Conservation (phyloP, 306 rosid genomes). For the Quercus mongolica region DNA sequence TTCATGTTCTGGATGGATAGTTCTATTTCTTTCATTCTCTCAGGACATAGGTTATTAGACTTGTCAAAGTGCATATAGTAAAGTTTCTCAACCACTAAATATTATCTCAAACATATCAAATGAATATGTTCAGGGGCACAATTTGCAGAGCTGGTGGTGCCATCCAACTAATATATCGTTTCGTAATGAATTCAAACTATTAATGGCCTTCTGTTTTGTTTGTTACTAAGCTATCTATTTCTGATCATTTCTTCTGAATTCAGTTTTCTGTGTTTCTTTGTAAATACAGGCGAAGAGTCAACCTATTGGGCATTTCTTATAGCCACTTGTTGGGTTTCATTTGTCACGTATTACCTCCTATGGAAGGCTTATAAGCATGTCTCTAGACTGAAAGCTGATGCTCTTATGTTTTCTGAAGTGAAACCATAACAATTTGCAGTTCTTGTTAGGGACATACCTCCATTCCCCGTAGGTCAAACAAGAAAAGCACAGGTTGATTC, state of each 20-base stretch:
- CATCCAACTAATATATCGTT: background rate
- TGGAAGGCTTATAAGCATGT: constrained; percentile 86
- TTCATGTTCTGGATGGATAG: background rate
- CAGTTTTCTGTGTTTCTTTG: constrained; percentile 1
- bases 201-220: no score
- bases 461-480: constrained; percentile 48
- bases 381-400: constrained; percentile 49
- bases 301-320: constrained; percentile 15
- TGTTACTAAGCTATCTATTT: background rate
- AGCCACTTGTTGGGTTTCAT: constrained; percentile 68
- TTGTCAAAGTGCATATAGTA: background rate
- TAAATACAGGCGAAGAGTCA: constrained; percentile 42
- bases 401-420: constrained; percentile 56
- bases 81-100: background rate
- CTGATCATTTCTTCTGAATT: constrained; percentile 6
- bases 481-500: constrained; percentile 76
- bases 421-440: constrained; percentile 72
- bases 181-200: background rate
- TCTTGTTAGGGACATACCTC: constrained; percentile 88
- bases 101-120: background rate
- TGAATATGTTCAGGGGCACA: background rate
- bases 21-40: background rate
- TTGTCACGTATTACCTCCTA: constrained; percentile 58
- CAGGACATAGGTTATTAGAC: background rate
- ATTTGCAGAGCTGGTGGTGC: background rate